These are phyloP conservation scores for Pestalotiopsis sp. DNA, from an alignment of 2,329 filamentous ascomycete genomes.

Conservation along the genomic window DNA sequence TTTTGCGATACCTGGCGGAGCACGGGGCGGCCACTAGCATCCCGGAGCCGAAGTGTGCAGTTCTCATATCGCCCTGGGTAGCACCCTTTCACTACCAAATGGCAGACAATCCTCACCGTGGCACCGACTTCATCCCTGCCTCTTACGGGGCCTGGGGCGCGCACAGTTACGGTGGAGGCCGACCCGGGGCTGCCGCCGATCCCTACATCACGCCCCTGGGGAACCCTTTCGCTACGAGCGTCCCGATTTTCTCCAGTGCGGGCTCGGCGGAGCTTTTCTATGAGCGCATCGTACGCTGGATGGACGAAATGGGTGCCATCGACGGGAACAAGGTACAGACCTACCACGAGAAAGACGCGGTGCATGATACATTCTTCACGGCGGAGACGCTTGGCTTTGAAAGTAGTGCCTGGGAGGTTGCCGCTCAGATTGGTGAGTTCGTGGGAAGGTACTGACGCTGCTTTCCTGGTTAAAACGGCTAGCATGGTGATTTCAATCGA, in stretches of 20 bases:
- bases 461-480: too few species aligned
- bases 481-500: too few species aligned
- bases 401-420: conserved; percentile 28
- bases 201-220: conserved; percentile 38
- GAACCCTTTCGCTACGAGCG: conserved; percentile 36
- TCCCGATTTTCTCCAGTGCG: conserved; percentile 43
- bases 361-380: conserved; percentile 44
- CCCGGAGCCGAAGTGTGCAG: conserved; percentile 38
- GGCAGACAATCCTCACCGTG: neutral
- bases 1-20: conserved; percentile 48
- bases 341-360: conserved; percentile 37
- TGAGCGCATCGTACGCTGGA: conserved; percentile 39
- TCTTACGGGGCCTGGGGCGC: neutral
- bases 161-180: conserved; percentile 29
- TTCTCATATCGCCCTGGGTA: conserved; percentile 34
- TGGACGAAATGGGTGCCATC: conserved; percentile 35
- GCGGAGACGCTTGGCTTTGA: conserved; percentile 26
- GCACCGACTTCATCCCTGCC: conserved; percentile 17
- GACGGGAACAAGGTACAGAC: conserved; percentile 41
- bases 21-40: conserved; percentile 36
- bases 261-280: conserved; percentile 44
- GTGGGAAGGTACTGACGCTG: conserved; percentile 12
- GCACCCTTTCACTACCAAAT: conserved; percentile 17
- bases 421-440: conserved; percentile 24
- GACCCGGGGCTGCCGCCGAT: conserved; percentile 21